Percentiles rank a stretch among this genome's conserved stretches.
phyloP scores from a whole-genome alignment of 352 stramenopile genomes.

The Peronosclerospora sorghi region DNA sequence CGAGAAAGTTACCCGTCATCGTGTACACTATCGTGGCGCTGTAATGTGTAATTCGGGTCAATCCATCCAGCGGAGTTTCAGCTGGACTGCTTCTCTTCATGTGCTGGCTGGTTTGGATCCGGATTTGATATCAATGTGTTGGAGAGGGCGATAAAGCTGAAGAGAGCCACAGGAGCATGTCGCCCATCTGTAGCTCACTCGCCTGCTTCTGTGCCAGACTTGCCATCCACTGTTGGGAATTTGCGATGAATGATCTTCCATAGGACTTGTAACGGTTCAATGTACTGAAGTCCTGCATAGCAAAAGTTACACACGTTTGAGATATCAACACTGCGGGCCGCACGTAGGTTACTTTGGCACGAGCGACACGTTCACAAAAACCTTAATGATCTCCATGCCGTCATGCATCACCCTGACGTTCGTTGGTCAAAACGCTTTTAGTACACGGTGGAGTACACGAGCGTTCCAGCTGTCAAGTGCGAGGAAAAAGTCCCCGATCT shows the following conservation, averaged over 20 bases:
- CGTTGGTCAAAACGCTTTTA: slow-evolving; percentile 21
- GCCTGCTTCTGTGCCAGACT: slow-evolving; percentile 35
- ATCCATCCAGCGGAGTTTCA: too few relatives aligned
- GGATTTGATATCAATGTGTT: too few relatives aligned
- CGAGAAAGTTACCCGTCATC: slow-evolving; percentile 49
- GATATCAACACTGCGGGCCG: slow-evolving; percentile 11
- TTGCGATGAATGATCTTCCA: too few relatives aligned
- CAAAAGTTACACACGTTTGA: neutral
- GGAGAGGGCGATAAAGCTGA: slow-evolving; percentile 1
- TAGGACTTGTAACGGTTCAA: too few relatives aligned
- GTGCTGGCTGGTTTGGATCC: too few relatives aligned
- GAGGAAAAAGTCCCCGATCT: slow-evolving; percentile 43
- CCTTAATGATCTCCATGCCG: slow-evolving; percentile 10
- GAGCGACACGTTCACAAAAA: too few relatives aligned
- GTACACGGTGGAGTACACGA: slow-evolving; percentile 44
- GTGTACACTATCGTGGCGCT: slow-evolving; percentile 55
- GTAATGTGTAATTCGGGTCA: slow-evolving; percentile 14
- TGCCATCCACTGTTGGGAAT: slow-evolving; percentile 5
- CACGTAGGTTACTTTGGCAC: too few relatives aligned
- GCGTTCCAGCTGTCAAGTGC: slow-evolving; percentile 26
- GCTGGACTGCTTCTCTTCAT: too few relatives aligned
- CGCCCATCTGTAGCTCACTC: slow-evolving; percentile 30
- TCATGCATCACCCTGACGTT: slow-evolving; percentile 29
- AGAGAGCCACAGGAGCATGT: slow-evolving; percentile 31
- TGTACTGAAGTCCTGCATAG: too few relatives aligned